Conservation (phyloP, 148 eudicot species). For the Tetragonia tetragonoides region DNA sequence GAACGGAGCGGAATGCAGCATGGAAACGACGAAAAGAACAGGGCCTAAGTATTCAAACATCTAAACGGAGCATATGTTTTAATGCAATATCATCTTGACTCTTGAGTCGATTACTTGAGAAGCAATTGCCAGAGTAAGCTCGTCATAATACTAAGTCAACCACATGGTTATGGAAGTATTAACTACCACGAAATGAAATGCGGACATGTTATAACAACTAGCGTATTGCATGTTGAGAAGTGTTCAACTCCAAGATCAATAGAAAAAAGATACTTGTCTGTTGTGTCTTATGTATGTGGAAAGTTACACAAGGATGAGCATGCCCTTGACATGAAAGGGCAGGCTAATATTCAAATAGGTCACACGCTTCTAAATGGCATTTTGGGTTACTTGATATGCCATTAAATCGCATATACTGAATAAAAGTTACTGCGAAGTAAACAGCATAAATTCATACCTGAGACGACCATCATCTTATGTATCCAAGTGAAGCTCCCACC, state of each 20-base stretch:
- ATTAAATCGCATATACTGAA: not conserved
- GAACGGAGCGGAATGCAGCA: too few species aligned
- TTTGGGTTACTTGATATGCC: not conserved
- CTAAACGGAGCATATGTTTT: too few species aligned
- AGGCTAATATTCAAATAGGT: not conserved
- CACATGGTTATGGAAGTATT: too few species aligned
- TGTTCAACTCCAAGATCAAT: not conserved
- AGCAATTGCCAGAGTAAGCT: not conserved
- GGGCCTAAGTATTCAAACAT: not conserved
- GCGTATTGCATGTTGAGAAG: not conserved
- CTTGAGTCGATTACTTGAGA: too few species aligned
- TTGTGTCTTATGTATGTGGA: not conserved
- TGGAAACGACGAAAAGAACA: too few species aligned
- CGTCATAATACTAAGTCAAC: not conserved
- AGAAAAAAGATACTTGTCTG: not conserved
- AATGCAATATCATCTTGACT: too few species aligned
- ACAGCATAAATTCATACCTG: not conserved
- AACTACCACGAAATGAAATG: not conserved
- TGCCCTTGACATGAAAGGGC: not conserved
- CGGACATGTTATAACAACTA: not conserved
- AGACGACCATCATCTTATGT: not conserved
- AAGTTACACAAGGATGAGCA: not conserved
- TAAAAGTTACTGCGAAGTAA: not conserved
- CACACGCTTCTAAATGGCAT: not conserved
- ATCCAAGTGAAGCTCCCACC: not conserved